Conservation (phyloP, 305 asterid species). For the Ajuga reptans region DNA sequence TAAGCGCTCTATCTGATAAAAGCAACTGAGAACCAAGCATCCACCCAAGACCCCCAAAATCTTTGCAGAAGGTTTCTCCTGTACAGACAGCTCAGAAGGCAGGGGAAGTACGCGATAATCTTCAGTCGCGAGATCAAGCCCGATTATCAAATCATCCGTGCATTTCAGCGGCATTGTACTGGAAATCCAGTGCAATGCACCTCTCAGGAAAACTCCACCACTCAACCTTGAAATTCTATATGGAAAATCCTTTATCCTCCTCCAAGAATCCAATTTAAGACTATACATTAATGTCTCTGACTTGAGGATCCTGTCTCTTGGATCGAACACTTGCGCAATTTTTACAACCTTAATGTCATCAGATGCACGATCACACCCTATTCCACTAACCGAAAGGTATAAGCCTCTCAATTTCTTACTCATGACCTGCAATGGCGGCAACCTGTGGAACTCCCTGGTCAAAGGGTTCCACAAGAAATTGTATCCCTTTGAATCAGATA, state of each 20-base stretch:
- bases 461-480: constrained; percentile 23
- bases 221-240: constrained; percentile 23
- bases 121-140: constrained; percentile 23
- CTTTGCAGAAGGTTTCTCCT: constrained; percentile 14
- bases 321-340: constrained; percentile 26
- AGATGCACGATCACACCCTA: constrained; percentile 17
- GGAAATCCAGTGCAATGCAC: constrained; percentile 26
- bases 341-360: constrained; percentile 24
- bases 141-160: constrained; percentile 21
- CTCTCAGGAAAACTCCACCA: constrained; percentile 13
- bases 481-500: background rate
- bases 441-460: constrained; percentile 20
- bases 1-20: constrained; percentile 25
- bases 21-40: constrained; percentile 27
- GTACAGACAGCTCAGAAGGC: background rate
- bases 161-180: background rate
- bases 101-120: constrained; percentile 12
- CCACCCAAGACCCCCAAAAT: constrained; percentile 25
- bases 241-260: constrained; percentile 23
- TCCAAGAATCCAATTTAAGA: constrained; percentile 23
- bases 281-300: constrained; percentile 24
- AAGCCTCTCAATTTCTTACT: constrained; percentile 21
- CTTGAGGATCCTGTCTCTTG: constrained; percentile 19
- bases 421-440: constrained; percentile 8
- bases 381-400: constrained; percentile 21